A percentile compares a stretch with the other conserved stretches of the same genome.
These are phyloP conservation scores for Alternaria tenuissima DNA, from an alignment of 2,329 filamentous ascomycete genomes.

Conservation along the genomic window DNA sequence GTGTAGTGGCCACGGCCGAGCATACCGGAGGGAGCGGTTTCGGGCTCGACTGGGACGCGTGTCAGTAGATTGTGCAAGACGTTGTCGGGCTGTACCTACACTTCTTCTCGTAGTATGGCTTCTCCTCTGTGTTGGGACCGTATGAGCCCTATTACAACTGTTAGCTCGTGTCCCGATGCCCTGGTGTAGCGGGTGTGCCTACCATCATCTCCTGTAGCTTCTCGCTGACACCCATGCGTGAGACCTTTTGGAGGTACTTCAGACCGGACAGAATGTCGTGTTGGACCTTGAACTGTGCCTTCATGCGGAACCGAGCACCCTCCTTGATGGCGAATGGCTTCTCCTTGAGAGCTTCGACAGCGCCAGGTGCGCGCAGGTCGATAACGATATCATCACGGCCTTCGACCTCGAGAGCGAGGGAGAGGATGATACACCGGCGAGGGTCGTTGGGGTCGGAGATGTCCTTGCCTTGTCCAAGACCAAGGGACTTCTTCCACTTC, in stretches of 20 bases:
- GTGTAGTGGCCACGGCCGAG: constrained; percentile 89
- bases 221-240: constrained; percentile 84
- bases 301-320: constrained; percentile 92
- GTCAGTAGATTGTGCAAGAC: constrained; percentile 17
- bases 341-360: constrained; percentile 80
- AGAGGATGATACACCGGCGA: constrained; percentile 91
- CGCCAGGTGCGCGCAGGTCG: constrained; percentile 78
- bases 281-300: constrained; percentile 92
- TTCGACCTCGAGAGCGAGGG: constrained; percentile 84
- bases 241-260: constrained; percentile 95
- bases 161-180: constrained; percentile 16
- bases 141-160: constrained; percentile 77
- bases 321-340: constrained; percentile 99
- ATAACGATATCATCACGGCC: constrained; percentile 87
- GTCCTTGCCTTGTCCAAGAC: constrained; percentile 70
- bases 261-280: constrained; percentile 94
- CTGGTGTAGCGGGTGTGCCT: constrained; percentile 44
- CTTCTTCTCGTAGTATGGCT: constrained; percentile 85
- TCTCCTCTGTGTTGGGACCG: constrained; percentile 89
- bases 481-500: constrained; percentile 96
- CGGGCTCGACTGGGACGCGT: constrained; percentile 73
- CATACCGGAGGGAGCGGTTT: constrained; percentile 93
- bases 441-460: constrained; percentile 72
- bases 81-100: constrained; percentile 66
- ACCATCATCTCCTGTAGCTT: constrained; percentile 99